Conservation (phyloP, 2,329 filamentous ascomycete species). For the Calonectria montana region DNA sequence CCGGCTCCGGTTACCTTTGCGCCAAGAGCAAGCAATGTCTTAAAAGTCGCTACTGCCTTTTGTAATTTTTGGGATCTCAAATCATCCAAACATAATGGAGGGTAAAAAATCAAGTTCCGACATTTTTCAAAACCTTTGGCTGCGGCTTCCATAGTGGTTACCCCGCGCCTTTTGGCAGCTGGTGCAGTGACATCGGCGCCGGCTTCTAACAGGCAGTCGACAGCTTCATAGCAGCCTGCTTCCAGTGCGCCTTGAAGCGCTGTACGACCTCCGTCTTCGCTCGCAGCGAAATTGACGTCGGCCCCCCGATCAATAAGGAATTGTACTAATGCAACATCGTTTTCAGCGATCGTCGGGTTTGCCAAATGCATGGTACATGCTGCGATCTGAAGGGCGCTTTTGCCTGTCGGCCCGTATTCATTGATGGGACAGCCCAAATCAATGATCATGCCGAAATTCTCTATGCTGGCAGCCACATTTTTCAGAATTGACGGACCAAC, state of each 20-base stretch:
- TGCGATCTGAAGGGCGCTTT: background rate
- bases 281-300: background rate
- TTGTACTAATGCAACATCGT: background rate
- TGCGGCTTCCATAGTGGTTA: background rate
- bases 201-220: background rate
- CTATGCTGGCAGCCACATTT: background rate
- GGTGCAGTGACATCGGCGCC: background rate
- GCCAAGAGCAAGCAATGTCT: background rate
- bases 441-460: background rate
- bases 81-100: background rate
- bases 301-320: background rate
- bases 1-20: background rate
- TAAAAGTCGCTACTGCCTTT: background rate
- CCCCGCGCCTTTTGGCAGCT: background rate
- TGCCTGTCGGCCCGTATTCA: background rate
- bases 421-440: background rate
- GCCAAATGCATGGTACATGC: background rate
- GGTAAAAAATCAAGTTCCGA: no score
- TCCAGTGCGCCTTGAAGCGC: background rate
- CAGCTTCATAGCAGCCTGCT: background rate
- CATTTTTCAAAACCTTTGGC: background rate
- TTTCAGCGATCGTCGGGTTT: accelerated
- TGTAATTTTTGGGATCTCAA: background rate
- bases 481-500: background rate
- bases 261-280: background rate